phyloP scores from a whole-genome alignment of 2,329 filamentous ascomycete species.

The Nemania abortiva region DNA sequence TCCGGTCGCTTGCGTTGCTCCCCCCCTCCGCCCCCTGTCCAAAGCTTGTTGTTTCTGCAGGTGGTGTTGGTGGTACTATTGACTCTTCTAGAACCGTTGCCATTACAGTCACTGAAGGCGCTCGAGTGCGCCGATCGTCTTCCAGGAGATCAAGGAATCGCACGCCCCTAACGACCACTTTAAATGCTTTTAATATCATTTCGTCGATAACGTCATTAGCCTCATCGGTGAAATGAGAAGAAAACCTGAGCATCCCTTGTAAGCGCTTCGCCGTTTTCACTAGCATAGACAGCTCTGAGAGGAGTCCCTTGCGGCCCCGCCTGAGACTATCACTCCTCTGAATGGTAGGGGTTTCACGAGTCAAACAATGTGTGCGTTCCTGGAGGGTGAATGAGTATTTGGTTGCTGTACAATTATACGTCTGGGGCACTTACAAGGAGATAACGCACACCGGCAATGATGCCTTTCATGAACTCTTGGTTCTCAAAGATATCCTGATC shows the following conservation, averaged over 20 bases:
- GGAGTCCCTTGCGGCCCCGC: constrained; percentile 83
- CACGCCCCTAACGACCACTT: constrained; percentile 90
- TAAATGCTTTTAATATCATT: constrained; percentile 93
- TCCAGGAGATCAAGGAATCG: constrained; percentile 89
- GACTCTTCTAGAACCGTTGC: constrained; percentile 70
- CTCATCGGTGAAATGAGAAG: constrained; percentile 63
- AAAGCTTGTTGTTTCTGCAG: constrained; percentile 68
- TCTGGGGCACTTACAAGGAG: constrained; percentile 75
- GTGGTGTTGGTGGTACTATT: constrained; percentile 71
- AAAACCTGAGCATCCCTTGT: constrained; percentile 75
- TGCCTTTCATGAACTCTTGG: constrained; percentile 92
- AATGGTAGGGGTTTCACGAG: constrained; percentile 81
- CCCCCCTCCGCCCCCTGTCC: constrained; percentile 53
- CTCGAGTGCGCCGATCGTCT: constrained; percentile 66
- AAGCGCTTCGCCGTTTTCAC: constrained; percentile 90
- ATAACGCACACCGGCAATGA: constrained; percentile 92
- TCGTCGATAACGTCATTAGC: constrained; percentile 87
- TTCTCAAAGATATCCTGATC: constrained; percentile 85
- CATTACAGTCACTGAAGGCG: constrained; percentile 68
- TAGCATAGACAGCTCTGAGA: constrained; percentile 89
- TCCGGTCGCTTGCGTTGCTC: constrained; percentile 58
- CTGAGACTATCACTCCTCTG: constrained; percentile 81
- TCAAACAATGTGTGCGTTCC: constrained; percentile 91
- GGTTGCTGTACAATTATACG: not conserved
- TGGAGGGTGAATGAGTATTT: constrained; percentile 53